Base-by-base conservation (phyloP, 2,329 filamentous ascomycete species). In the Colletotrichum eremochloae region DNA sequence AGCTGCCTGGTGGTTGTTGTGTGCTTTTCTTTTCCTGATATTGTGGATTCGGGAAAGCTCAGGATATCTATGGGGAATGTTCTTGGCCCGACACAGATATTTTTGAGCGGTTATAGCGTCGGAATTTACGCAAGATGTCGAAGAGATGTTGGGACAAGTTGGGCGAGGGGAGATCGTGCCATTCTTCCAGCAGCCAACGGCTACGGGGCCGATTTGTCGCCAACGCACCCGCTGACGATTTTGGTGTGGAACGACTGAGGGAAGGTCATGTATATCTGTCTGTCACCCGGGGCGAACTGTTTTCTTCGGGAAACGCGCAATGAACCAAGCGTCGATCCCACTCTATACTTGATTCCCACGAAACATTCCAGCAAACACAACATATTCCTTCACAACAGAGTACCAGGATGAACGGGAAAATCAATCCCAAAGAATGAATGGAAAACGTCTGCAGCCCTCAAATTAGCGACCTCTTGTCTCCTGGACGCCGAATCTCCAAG, bases 101-200 rank as follows among this genome's bases (percentile, higher is more conserved):
- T 24, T 53, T 53, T 53, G 24, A 53, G 31, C 50, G 50, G 50
- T 31, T 24, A 53, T 31, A 53, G 50, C 15, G 50, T 53, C 24
- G 50, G 50, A 53, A 31, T 53, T 31, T 31, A 53, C 24, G 31
- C 24, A 33, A 33, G 24, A 53, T 53, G 29, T 53, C 14, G 14
- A 53, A 53, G 24, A 53, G 31, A 33, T 24, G 24, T 53, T 53
- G 29, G 50, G 50, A 53, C 50, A 53, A 3, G 24, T 53, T 31
- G 11, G 29, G 24, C 50, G 24, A 53, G 50, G 50, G 24, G 24
- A 53, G 5, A 53, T 90, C 29, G 84, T 90, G 0, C 88, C 88
- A 0, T 90, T 85, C 72, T 85, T 85, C 8, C 73, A 83, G 82
- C 46, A 82, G 84, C 63, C 84, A 85, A 74, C 82, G 82, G 48